A percentile compares a stretch with the other conserved stretches of the same genome.
Conservation (phyloP, 2,329 filamentous ascomycete species). For the Hymenoscyphus albidus region DNA sequence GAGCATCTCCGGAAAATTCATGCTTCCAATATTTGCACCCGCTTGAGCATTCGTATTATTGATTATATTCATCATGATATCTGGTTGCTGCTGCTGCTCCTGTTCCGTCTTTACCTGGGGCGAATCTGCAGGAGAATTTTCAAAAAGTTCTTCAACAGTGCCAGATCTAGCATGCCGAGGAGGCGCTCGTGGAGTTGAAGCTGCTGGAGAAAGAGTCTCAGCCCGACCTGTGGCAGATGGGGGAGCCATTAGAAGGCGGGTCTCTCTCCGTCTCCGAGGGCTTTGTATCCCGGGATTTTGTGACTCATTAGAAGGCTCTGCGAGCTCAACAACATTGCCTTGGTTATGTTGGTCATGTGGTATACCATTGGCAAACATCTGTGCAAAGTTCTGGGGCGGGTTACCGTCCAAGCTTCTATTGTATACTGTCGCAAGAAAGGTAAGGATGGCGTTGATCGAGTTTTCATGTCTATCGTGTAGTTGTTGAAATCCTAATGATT, state of each 20-base stretch:
- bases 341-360: conserved; percentile 50
- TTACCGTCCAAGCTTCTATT: conserved; percentile 88
- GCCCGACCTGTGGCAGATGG: conserved; percentile 20
- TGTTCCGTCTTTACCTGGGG: conserved; percentile 53
- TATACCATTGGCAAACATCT: conserved; percentile 76
- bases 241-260: conserved; percentile 35
- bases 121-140: conserved; percentile 45
- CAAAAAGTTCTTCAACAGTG: conserved; percentile 58
- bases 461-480: conserved; percentile 96
- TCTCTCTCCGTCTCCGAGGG: conserved; percentile 28
- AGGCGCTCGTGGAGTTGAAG: conserved; percentile 29
- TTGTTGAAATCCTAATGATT: conserved; percentile 83
- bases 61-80: conserved; percentile 67
- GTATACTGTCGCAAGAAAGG: conserved; percentile 95
- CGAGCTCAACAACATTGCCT: conserved; percentile 58
- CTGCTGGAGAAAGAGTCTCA: conserved; percentile 27
- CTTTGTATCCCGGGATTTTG: conserved; percentile 28
- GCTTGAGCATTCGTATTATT: conserved; percentile 58
- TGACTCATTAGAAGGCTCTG: conserved; percentile 44
- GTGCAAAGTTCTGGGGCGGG: conserved; percentile 70
- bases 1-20: conserved; percentile 51
- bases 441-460: conserved; percentile 97
- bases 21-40: conserved; percentile 33
- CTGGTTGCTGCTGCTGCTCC: conserved; percentile 45
- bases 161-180: conserved; percentile 41